Evolutionary conservation across 805 yeast species (phyloP).

Genomic region (Metschnikowia picachoensis): DNA sequence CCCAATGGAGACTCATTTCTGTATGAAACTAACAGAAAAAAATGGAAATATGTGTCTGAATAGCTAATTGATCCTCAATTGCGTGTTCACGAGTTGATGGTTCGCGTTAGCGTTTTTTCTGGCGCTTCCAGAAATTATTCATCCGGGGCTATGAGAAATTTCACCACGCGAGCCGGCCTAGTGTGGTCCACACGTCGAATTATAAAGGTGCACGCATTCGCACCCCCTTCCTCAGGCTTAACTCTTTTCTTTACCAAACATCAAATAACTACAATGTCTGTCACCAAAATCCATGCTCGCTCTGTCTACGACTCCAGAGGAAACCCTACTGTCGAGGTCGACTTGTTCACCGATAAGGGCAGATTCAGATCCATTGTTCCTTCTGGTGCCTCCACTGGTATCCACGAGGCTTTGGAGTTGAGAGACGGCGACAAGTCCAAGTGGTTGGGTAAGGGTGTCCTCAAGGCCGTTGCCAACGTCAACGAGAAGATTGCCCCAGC

Average conservation of each 20-base stretch:
- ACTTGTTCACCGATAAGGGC: conserved; percentile 88
- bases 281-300: conserved; percentile 86
- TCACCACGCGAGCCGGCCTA: conserved; percentile 18
- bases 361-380: conserved; percentile 96
- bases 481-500: conserved; percentile 95
- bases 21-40: too few relatives aligned
- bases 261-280: conserved; percentile 55
- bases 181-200: conserved; percentile 20
- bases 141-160: not conserved
- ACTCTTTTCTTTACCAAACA: conserved; percentile 9
- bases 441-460: conserved; percentile 99
- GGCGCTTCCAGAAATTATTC: too few relatives aligned
- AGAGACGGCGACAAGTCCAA: conserved; percentile 97
- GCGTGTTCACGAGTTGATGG: too few relatives aligned
- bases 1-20: too few relatives aligned
- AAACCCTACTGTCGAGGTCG: conserved; percentile 99
- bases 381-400: conserved; percentile 99
- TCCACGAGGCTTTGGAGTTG: conserved; percentile 97
- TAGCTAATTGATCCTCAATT: too few relatives aligned
- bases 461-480: conserved; percentile 95
- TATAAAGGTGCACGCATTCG: conserved; percentile 15
- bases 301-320: conserved; percentile 99
- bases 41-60: too few relatives aligned
- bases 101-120: too few relatives aligned
- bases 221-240: conserved; percentile 1